Percentiles rank a stretch among this genome's conserved stretches.
Conservation (phyloP, 805 yeast genomes). For the Candida nitratophila region DNA sequence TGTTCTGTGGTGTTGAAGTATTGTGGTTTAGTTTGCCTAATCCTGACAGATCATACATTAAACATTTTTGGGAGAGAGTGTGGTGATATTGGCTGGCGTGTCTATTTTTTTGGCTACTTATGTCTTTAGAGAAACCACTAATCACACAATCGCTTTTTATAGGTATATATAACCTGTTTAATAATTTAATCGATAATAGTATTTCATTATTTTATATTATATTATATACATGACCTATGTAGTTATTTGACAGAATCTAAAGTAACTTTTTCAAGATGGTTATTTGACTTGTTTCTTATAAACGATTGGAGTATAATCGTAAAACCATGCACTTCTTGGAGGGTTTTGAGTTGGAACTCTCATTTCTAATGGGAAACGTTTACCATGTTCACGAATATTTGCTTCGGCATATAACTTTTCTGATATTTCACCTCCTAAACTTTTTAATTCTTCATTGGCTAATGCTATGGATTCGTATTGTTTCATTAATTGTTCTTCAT, state of each 20-base stretch:
- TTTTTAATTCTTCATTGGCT: conserved; percentile 68
- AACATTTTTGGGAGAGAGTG: conserved; percentile 19
- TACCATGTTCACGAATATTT: conserved; percentile 43
- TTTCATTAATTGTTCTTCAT: conserved; percentile 35
- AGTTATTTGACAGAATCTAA: no score
- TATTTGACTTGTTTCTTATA: conserved; percentile 7
- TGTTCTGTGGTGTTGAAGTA: conserved; percentile 27
- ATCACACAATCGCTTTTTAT: no score
- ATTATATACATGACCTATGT: neutral
- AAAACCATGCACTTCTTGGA: conserved; percentile 73
- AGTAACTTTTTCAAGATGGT: neutral
- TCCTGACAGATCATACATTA: conserved; percentile 27
- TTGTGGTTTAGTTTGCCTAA: conserved; percentile 39
- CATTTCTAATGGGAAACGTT: conserved; percentile 74
- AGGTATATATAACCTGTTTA: no score
- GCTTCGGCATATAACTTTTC: conserved; percentile 59
- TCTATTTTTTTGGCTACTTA: no score
- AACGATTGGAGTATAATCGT: conserved; percentile 32
- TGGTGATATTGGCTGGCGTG: conserved; percentile 5
- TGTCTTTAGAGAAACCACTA: no score
- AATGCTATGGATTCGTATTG: conserved; percentile 61
- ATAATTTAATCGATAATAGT: no score
- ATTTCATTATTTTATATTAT: no score
- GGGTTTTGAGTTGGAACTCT: conserved; percentile 90
- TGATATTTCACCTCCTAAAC: conserved; percentile 33